These are phyloP conservation scores for Penicillium paneum DNA, from an alignment of 2,329 filamentous ascomycete species.

Conservation along the genomic window DNA sequence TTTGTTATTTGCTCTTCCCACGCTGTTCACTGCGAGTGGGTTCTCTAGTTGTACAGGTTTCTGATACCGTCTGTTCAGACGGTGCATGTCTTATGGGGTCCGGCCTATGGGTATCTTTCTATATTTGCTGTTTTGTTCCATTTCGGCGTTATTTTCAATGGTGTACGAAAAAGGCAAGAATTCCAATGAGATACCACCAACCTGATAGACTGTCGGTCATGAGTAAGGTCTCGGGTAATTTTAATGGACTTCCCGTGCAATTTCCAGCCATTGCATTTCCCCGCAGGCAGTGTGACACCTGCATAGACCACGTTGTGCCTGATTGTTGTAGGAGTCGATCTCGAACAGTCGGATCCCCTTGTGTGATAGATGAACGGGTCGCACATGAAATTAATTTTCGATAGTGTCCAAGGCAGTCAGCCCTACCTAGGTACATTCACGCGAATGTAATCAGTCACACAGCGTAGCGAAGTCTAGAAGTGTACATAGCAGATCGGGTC, in stretches of 20 bases:
- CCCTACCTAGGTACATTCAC: no score
- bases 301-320: constrained; percentile 1
- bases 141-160: constrained; percentile 38
- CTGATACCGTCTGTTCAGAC: constrained; percentile 36
- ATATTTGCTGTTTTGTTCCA: constrained; percentile 35
- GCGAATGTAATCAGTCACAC: background rate
- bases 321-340: background rate
- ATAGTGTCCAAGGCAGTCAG: background rate
- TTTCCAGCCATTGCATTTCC: background rate
- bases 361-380: background rate
- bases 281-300: background rate
- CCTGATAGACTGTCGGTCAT: constrained; percentile 9
- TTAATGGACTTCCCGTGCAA: background rate
- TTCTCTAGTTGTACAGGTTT: constrained; percentile 39
- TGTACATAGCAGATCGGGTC: background rate
- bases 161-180: constrained; percentile 42
- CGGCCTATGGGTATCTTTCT: constrained; percentile 37
- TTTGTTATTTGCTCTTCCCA: constrained; percentile 20
- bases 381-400: background rate
- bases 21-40: constrained; percentile 27
- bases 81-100: constrained; percentile 40
- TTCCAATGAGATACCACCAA: constrained; percentile 27
- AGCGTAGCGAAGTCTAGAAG: background rate
- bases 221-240: background rate
- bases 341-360: background rate